Conservation (phyloP, 1,139 yeast genomes). For the Pichia sp. region DNA sequence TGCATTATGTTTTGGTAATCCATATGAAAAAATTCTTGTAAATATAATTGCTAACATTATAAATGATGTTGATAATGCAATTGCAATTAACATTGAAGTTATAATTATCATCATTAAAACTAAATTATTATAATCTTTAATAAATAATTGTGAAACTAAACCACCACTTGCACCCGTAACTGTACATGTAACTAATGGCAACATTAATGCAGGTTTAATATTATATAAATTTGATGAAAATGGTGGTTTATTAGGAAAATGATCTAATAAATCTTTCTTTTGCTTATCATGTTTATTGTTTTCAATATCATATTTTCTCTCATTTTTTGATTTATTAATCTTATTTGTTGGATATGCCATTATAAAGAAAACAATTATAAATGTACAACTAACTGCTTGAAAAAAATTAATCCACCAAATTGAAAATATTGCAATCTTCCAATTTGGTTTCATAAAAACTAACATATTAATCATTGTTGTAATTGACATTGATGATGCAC, state of each 20-base stretch:
- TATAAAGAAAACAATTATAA: slow-evolving; percentile 6
- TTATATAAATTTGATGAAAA: background rate
- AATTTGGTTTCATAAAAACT: slow-evolving; percentile 28
- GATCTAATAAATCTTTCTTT: background rate
- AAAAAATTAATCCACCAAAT: slow-evolving; percentile 66
- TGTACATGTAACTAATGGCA: slow-evolving; percentile 72
- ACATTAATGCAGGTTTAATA: slow-evolving; percentile 28
- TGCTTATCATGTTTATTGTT: slow-evolving; percentile 28
- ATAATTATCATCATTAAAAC: slow-evolving; percentile 49
- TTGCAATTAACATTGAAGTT: slow-evolving; percentile 57
- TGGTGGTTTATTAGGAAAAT: background rate
- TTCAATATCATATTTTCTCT: slow-evolving; percentile 28
- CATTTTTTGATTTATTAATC: slow-evolving; percentile 33
- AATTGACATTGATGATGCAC: slow-evolving; percentile 75
- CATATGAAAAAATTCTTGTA: slow-evolving; percentile 50
- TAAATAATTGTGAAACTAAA: slow-evolving; percentile 35
- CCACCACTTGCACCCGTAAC: slow-evolving; percentile 69
- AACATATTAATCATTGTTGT: slow-evolving; percentile 58
- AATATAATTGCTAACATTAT: slow-evolving; percentile 52
- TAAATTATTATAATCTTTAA: slow-evolving; percentile 35
- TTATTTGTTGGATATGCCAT: slow-evolving; percentile 9
- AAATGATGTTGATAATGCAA: slow-evolving; percentile 58
- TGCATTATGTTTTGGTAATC: slow-evolving; percentile 45
- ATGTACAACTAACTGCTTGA: slow-evolving; percentile 35
- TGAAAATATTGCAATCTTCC: slow-evolving; percentile 43